These are phyloP conservation scores for Spergularia azorica DNA, from an alignment of 179 eudicot genomes.

Conservation along the genomic window DNA sequence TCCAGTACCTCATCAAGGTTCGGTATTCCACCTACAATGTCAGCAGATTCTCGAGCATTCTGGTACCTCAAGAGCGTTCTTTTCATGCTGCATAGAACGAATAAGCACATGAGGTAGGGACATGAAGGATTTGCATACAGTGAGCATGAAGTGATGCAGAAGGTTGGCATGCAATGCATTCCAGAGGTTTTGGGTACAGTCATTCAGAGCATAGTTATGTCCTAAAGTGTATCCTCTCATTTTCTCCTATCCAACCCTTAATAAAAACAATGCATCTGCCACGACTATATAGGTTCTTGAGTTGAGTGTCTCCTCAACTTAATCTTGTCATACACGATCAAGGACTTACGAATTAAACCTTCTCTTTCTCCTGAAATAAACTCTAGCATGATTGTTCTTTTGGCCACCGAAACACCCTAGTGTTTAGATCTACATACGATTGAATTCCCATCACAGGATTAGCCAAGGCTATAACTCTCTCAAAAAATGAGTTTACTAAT, in stretches of 20 bases:
- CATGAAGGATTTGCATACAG: not conserved
- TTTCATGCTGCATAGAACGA: conserved; percentile 47
- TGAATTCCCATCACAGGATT: too few relatives aligned
- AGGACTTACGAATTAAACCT: not conserved
- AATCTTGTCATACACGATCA: too few relatives aligned
- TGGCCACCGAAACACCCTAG: not conserved
- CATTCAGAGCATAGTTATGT: not conserved
- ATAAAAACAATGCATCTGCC: not conserved
- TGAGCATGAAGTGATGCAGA: not conserved
- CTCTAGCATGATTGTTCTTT: not conserved
- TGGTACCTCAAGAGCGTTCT: conserved; percentile 50
- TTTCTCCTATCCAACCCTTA: too few relatives aligned
- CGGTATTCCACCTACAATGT: conserved; percentile 26
- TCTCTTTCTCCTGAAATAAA: not conserved
- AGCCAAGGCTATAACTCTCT: too few relatives aligned
- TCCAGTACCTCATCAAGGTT: conserved; percentile 41
- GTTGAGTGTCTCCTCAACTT: too few relatives aligned
- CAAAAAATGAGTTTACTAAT: not conserved
- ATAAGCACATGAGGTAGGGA: not conserved
- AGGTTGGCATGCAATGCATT: not conserved
- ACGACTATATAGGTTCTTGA: not conserved
- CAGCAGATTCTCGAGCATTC: conserved; percentile 32
- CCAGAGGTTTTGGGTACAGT: not conserved
- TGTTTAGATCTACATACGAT: too few relatives aligned
- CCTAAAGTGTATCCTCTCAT: not conserved